Evolutionary conservation across 805 yeast species (phyloP).

Genomic region (Ogataea degrootiae): DNA sequence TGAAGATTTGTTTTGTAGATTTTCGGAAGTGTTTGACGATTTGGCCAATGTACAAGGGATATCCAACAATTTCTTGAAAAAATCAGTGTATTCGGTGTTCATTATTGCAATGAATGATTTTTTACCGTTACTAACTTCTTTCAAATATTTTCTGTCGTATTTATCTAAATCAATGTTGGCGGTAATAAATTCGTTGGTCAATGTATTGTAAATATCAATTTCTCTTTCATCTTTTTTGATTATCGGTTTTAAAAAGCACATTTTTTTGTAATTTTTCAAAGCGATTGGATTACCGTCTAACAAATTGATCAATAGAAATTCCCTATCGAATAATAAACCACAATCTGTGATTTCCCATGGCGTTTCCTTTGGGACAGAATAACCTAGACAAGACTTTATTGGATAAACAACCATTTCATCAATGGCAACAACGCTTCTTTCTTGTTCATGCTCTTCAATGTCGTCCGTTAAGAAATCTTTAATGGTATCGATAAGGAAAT

Average conservation of each 20-base stretch:
- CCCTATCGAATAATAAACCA: slow-evolving; percentile 38
- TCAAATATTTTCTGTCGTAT: neutral
- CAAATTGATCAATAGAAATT: slow-evolving; percentile 33
- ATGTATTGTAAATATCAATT: slow-evolving; percentile 4
- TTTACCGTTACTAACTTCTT: slow-evolving; percentile 3
- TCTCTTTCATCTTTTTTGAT: slow-evolving; percentile 11
- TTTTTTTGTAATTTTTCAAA: slow-evolving; percentile 30
- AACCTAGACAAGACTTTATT: slow-evolving; percentile 39
- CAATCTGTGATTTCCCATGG: slow-evolving; percentile 26
- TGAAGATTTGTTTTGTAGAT: slow-evolving; percentile 34
- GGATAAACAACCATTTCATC: slow-evolving; percentile 33
- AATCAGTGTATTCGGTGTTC: slow-evolving; percentile 20
- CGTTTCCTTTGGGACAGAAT: slow-evolving; percentile 17
- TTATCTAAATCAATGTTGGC: neutral
- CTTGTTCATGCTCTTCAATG: neutral
- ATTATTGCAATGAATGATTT: slow-evolving; percentile 4
- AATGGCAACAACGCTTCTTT: slow-evolving; percentile 8
- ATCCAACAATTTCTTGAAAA: slow-evolving; percentile 28
- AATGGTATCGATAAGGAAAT: slow-evolving; percentile 24
- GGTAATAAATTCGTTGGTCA: slow-evolving; percentile 2
- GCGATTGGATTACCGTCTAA: slow-evolving; percentile 24
- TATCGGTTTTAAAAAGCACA: slow-evolving; percentile 33
- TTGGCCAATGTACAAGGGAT: slow-evolving; percentile 33
- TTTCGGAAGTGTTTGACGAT: slow-evolving; percentile 6
- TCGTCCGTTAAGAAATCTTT: slow-evolving; percentile 22